Evolutionary conservation across 306 rosid species (phyloP).

Genomic region (Arachis stenosperma): DNA sequence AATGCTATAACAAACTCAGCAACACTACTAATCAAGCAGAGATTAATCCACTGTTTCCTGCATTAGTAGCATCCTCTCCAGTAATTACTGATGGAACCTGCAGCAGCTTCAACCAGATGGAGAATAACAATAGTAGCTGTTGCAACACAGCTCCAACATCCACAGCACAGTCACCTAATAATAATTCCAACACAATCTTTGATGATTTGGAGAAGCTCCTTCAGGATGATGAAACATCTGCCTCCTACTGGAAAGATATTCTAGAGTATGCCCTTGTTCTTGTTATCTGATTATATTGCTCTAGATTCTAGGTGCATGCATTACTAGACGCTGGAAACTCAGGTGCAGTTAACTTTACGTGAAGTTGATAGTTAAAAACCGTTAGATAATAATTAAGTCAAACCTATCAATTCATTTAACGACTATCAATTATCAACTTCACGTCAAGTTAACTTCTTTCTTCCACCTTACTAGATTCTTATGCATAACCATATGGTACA

Average conservation of each 20-base stretch:
- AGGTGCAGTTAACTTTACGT: no score
- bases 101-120: conserved; percentile 41
- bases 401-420: no score
- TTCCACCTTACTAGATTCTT: no score
- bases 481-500: no score
- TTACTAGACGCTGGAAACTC: no score
- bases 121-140: conserved; percentile 21
- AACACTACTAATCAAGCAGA: conserved; percentile 30
- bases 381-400: no score
- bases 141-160: conserved; percentile 30
- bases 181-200: conserved; percentile 41
- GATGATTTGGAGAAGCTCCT: conserved; percentile 79
- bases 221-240: conserved; percentile 55
- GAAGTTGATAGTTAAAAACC: no score
- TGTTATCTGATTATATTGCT: no score
- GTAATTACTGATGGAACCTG: conserved; percentile 7
- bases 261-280: conserved; percentile 58
- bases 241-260: conserved; percentile 86
- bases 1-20: no score
- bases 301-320: no score
- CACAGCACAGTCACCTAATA: conserved; percentile 38
- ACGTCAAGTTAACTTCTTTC: no score
- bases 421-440: no score
- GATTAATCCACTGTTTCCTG: conserved; percentile 46
- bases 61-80: conserved; percentile 50